Conservation (phyloP, 495 filamentous ascomycete genomes). For the Tuber melanosporum region DNA sequence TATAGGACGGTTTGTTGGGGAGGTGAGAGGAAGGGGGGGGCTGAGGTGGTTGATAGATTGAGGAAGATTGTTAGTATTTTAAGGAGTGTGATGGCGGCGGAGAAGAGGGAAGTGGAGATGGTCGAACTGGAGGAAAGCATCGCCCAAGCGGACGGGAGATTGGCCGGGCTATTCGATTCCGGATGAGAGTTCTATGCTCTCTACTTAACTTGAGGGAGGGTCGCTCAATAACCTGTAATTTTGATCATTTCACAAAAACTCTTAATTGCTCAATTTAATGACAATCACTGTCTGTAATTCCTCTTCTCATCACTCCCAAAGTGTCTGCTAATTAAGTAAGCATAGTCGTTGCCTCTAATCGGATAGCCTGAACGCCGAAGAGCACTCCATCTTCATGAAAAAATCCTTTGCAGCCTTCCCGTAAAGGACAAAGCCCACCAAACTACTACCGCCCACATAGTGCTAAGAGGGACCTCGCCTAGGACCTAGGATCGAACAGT, state of each 20-base stretch:
- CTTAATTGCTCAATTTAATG: neutral
- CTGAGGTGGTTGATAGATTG: constrained; percentile 10
- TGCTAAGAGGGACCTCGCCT: neutral
- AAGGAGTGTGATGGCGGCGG: constrained; percentile 15
- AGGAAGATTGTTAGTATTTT: constrained; percentile 16
- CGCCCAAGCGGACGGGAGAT: constrained; percentile 11
- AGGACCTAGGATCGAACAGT: neutral
- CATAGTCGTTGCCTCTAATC: neutral
- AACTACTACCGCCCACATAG: neutral
- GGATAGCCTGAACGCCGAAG: neutral
- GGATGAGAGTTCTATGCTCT: neutral
- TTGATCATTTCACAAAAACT: neutral
- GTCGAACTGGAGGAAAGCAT: constrained; percentile 11
- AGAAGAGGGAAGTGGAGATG: constrained; percentile 8
- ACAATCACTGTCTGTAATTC: neutral
- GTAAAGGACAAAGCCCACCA: neutral
- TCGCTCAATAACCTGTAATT: neutral
- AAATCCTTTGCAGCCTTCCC: neutral
- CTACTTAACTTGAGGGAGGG: neutral
- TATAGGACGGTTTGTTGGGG: constrained; percentile 59
- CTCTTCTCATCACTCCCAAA: neutral
- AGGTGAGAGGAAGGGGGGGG: constrained; percentile 23
- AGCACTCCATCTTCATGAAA: neutral
- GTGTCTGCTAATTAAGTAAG: neutral
- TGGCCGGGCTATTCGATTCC: constrained; percentile 17